A percentile compares a stretch with the other conserved stretches of the same genome.
These are phyloP conservation scores for Ceratopteris richardii DNA, from an alignment of 75 land plant genomes.

Conservation along the genomic window DNA sequence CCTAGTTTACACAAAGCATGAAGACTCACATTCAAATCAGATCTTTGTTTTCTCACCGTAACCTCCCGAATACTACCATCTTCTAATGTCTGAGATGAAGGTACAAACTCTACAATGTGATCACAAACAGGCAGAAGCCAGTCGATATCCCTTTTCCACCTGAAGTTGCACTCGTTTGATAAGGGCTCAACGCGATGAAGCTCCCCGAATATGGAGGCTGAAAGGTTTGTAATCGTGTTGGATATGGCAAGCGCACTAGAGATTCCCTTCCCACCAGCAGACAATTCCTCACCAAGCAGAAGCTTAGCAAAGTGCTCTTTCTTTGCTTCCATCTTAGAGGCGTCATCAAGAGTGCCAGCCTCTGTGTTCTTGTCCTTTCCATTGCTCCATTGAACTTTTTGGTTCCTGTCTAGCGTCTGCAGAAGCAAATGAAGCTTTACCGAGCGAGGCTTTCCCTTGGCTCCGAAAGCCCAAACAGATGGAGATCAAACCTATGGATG, in stretches of 20 bases:
- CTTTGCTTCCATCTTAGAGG: conserved; percentile 48
- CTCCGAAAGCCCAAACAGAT: conserved; percentile 27
- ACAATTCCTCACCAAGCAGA: conserved; percentile 67
- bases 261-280: conserved; percentile 62
- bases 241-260: conserved; percentile 62
- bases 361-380: too few species aligned
- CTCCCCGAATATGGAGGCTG: conserved; percentile 39
- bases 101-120: conserved; percentile 35
- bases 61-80: conserved; percentile 44
- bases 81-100: conserved; percentile 27
- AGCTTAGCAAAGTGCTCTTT: conserved; percentile 59
- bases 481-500: conserved; percentile 20
- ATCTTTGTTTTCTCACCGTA: conserved; percentile 63
- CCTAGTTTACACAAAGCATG: conserved; percentile 90
- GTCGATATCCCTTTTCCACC: conserved; percentile 38
- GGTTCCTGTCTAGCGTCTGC: conserved; percentile 1
- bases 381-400: conserved; percentile 19
- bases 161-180: conserved; percentile 16
- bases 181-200: conserved; percentile 38
- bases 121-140: conserved; percentile 41
- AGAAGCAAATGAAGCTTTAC: conserved; percentile 8
- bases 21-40: conserved; percentile 71
- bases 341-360: too few species aligned
- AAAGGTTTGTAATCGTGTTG: conserved; percentile 55
- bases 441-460: conserved; percentile 12